Evolutionary conservation across 1,139 yeast genomes (phyloP), one percentile per base, ranked within the genome.

Genomic region (Sugiyamaella japonica): DNA sequence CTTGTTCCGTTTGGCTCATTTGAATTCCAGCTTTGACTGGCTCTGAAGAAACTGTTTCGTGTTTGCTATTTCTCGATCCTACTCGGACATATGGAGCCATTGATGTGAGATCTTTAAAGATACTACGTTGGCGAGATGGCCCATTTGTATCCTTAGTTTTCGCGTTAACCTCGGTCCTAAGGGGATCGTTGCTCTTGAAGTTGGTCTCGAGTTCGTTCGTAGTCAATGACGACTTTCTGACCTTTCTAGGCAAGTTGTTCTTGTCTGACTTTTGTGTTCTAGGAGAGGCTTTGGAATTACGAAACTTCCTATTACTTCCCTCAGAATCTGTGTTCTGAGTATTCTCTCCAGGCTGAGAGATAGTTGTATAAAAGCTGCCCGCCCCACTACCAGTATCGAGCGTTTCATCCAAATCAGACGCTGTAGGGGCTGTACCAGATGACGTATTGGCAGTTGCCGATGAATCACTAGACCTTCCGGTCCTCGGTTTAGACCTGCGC

Each of bases 401-500:
- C 10, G 15, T 39, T 6, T 25, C 40, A 7, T 44, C 48, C 2
- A 43, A 32, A 39, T 23, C 29, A 23, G 44, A 40, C 23, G 10
- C 6, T 40, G 44, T 17, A 40, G 12, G 28, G 13, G 16, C 38
- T 5, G 34, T 29, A 12, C 28, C 29, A 12, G 32, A 40, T 40
- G 29, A 39, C 17, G 43, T 15, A 17, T 17, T 39, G 16, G 23
- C 43, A 39, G 28, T 39, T 39, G 43, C 8, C 3, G 28, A 17
- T 4, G 44, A 40, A 40, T 40, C 44, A 12, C 28, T 40, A n/a
- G 44, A n/a, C 23, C 20, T 34, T 8, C 39, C 23, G 12, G 34
- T 36, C 32, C 15, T 32, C 10, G 44, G 8, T n/a, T 42, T 52
- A 8, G 41, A 32, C 29, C 48, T 13, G 8, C 54, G 40, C 10